phyloP scores from a whole-genome alignment of 352 stramenopile species.

The Blastocystis sp. region DNA sequence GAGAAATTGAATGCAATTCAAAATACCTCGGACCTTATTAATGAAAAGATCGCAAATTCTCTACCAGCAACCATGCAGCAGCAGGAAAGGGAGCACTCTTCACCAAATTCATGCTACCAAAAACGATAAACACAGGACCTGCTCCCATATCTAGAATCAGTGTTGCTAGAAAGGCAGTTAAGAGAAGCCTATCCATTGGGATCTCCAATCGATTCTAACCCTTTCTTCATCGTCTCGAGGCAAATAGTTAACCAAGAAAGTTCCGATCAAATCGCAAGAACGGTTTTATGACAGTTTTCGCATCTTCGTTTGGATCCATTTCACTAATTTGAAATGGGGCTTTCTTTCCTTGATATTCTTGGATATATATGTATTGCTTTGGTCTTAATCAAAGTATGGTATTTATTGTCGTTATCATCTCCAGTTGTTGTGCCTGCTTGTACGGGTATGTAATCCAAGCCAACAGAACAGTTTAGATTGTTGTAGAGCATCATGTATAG shows the following conservation, averaged over 20 bases:
- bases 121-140: slow-evolving; percentile 34
- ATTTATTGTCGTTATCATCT: background rate
- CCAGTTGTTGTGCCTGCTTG: background rate
- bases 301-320: background rate
- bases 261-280: no score
- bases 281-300: background rate
- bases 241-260: background rate
- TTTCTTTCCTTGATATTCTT: slow-evolving; percentile 14
- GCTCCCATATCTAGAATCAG: slow-evolving; percentile 47
- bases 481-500: background rate
- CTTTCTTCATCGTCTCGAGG: slow-evolving; percentile 12
- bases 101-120: slow-evolving; percentile 10
- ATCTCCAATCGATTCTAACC: background rate
- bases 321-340: background rate
- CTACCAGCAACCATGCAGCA: slow-evolving; percentile 10
- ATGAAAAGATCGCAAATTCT: background rate
- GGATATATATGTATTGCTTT: slow-evolving; percentile 27
- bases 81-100: background rate
- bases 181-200: background rate
- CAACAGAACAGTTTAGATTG: slow-evolving; percentile 4
- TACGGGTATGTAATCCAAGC: slow-evolving; percentile 39
- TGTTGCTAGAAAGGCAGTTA: slow-evolving; percentile 14
- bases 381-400: background rate
- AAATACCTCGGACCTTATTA: background rate
- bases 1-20: slow-evolving; percentile 30